Conservation (phyloP, 306 rosid genomes). For the Malus fusca region DNA sequence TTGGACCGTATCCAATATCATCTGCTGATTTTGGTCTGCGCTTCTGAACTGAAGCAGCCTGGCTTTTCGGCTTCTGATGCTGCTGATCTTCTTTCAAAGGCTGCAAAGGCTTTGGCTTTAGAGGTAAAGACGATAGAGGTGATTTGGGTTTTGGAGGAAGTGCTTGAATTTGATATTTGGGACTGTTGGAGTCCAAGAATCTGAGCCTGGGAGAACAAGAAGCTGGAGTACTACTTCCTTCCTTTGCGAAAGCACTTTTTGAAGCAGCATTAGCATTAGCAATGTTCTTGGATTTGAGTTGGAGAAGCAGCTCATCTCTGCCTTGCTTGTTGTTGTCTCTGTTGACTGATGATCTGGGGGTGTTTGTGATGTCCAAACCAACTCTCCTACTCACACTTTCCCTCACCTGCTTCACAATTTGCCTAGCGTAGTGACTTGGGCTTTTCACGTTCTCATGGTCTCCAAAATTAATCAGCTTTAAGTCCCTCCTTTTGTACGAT, state of each 20-base stretch:
- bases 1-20: conserved; percentile 39
- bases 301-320: conserved; percentile 29
- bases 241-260: conserved; percentile 18
- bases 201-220: conserved; percentile 28
- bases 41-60: conserved; percentile 14
- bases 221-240: conserved; percentile 28
- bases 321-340: conserved; percentile 22
- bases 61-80: conserved; percentile 13
- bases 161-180: conserved; percentile 32
- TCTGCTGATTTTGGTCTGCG: conserved; percentile 7
- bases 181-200: conserved; percentile 34
- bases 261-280: conserved; percentile 1
- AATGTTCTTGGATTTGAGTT: conserved; percentile 27
- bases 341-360: conserved; percentile 17
- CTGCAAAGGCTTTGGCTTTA: conserved; percentile 2
- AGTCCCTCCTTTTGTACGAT: conserved; percentile 36
- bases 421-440: conserved; percentile 54
- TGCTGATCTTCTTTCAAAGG: not conserved
- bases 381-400: conserved; percentile 58
- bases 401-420: conserved; percentile 70
- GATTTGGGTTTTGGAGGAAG: conserved; percentile 13
- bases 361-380: conserved; percentile 75
- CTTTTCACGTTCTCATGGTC: conserved; percentile 30
- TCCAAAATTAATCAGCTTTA: conserved; percentile 15
- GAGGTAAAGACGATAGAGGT: not conserved